Base-by-base conservation (phyloP, 176 grass and related monocot genomes). In the Bothriochloa decipiens region DNA sequence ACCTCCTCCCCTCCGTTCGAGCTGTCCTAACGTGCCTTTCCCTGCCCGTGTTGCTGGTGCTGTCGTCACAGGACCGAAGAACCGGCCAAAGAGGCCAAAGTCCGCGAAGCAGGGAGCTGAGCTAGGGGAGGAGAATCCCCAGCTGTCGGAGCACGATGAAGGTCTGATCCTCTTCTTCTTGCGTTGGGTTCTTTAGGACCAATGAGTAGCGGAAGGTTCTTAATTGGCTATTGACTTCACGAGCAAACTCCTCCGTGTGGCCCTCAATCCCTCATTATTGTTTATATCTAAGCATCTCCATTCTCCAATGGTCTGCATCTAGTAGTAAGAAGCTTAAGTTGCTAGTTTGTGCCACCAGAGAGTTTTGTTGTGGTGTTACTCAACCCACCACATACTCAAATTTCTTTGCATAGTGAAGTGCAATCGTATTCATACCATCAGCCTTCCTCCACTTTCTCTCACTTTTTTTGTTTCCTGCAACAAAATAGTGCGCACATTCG, bases 41-140 rank as follows among this genome's bases (percentile, higher is more conserved):
- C 41, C 0, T 32, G 29, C 35, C 4, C 33, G 33, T 78, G 13
- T 65, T 65, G 40, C 7, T 74, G 33, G 14, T 66, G 33, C 35
- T 60, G 11, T 20, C 32, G 50, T 55, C n/a, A n/a, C 43, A 72
- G 83, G 72, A 33, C 8, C 46, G 5, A 89, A 81, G 65, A 89
- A 71, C 53, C 78, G 53, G 6, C 63, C 33, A 6, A 85, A 85
- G 74, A 70, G 25, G 74, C 28, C 46, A 1, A 69, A 2, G 65
- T 16, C 60, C 14, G 35, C 0, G 9, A 76, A 57, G 83, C 45
- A 42, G 60, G 82, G 46, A 22, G 33, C 42, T 22, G 63, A 69
- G 15, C 6, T 4, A 11, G 33, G 10, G 1, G 75, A 66, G 50
- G 49, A 88, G 47, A 45, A 60, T 77, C 1, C 63, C 17, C 28